Conservation (phyloP, 768 basidiomycete genomes). For the Mycena pura region DNA sequence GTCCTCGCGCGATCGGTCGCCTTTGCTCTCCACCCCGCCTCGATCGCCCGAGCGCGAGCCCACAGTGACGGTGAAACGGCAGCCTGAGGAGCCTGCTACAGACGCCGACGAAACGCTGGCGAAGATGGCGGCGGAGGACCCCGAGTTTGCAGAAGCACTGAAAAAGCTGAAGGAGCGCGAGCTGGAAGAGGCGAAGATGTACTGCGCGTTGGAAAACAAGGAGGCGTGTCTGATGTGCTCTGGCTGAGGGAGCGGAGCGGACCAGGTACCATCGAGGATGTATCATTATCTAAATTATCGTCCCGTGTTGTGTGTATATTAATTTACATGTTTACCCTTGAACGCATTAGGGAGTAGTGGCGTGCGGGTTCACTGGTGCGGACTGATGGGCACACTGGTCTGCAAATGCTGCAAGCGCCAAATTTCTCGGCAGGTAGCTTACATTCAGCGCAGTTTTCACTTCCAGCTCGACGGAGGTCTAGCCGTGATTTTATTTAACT, state of each 20-base stretch:
- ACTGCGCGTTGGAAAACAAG: slow-evolving; percentile 92
- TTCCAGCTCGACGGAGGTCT: too few relatives aligned
- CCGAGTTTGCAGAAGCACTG: slow-evolving; percentile 83
- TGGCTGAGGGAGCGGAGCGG: slow-evolving; percentile 46
- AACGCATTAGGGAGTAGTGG: too few relatives aligned
- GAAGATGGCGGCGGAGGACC: slow-evolving; percentile 63
- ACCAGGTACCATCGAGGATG: slow-evolving; percentile 7
- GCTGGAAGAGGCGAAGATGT: slow-evolving; percentile 79
- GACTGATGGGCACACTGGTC: too few relatives aligned
- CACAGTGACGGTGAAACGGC: slow-evolving; percentile 33
- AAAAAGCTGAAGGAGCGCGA: slow-evolving; percentile 73
- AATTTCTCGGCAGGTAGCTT: too few relatives aligned
- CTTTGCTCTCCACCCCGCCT: slow-evolving; percentile 15
- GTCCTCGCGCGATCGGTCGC: slow-evolving; percentile 22
- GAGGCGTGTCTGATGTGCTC: slow-evolving; percentile 95
- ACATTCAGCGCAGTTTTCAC: too few relatives aligned
- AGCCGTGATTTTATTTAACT: too few relatives aligned
- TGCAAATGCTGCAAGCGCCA: too few relatives aligned
- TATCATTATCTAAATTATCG: too few relatives aligned
- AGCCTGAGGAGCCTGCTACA: slow-evolving; percentile 48
- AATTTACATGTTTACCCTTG: too few relatives aligned
- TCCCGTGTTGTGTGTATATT: too few relatives aligned
- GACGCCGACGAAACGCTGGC: slow-evolving; percentile 55
- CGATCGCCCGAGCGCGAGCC: slow-evolving; percentile 19
- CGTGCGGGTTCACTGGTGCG: too few relatives aligned